A percentile compares a stretch with the other conserved stretches of the same genome.
phyloP scores from a whole-genome alignment of 1,139 yeast species.

The Scheffersomyces insectosa region DNA sequence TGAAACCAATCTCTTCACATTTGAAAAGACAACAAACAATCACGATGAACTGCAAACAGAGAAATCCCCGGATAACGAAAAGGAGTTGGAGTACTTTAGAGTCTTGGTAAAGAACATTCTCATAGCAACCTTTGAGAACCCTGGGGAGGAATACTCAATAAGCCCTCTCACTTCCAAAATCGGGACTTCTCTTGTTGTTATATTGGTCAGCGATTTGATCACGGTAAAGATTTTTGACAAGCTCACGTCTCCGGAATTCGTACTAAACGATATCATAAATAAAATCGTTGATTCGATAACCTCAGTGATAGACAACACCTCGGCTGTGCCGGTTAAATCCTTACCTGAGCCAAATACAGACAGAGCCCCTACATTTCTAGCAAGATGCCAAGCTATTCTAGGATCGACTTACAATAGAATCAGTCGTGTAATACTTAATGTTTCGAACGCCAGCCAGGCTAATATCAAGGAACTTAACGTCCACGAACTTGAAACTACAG shows the following conservation, averaged over 20 bases:
- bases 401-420: background rate
- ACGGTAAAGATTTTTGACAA: conserved; percentile 28
- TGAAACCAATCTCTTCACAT: background rate
- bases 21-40: background rate
- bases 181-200: conserved; percentile 26
- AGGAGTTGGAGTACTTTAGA: conserved; percentile 19
- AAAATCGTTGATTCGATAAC: conserved; percentile 22
- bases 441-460: background rate
- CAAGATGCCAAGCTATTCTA: background rate
- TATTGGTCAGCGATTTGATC: conserved; percentile 38
- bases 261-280: conserved; percentile 17
- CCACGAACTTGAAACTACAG: background rate
- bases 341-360: background rate
- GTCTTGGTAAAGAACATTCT: conserved; percentile 26
- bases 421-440: conserved; percentile 1
- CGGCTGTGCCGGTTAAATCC: conserved; percentile 3
- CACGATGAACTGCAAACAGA: background rate
- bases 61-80: background rate
- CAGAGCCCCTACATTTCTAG: background rate
- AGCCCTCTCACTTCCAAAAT: conserved; percentile 30
- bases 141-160: conserved; percentile 5
- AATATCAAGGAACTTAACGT: background rate
- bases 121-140: conserved; percentile 16
- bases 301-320: conserved; percentile 25
- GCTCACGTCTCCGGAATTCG: conserved; percentile 32